Percentiles rank a stretch among this genome's conserved stretches.
Conservation (phyloP, 495 filamentous ascomycete species). For the Penicillium mononematosum region DNA sequence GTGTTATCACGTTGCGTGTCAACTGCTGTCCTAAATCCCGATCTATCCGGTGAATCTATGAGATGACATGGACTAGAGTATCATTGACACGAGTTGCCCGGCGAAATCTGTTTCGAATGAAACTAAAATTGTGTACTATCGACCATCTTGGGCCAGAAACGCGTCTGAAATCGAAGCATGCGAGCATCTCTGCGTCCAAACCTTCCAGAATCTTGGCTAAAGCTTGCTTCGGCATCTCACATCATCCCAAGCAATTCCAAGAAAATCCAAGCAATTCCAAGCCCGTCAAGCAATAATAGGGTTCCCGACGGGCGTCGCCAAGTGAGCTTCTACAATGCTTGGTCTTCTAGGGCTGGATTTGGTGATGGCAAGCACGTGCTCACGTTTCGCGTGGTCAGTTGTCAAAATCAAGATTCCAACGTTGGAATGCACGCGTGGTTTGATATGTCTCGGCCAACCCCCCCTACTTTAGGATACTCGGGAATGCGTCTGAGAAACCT, state of each 20-base stretch:
- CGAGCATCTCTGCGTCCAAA: background rate
- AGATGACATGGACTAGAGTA: background rate
- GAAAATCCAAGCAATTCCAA: background rate
- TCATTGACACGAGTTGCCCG: background rate
- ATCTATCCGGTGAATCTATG: background rate
- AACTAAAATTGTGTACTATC: background rate
- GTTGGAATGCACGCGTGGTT: background rate
- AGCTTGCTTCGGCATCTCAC: constrained; percentile 7
- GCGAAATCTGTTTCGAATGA: background rate
- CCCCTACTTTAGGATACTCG: background rate
- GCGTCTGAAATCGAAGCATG: background rate
- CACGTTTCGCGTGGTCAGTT: constrained; percentile 5
- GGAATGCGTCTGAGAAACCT: background rate
- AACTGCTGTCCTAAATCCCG: background rate
- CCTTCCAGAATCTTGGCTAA: constrained; percentile 10
- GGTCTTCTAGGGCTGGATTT: background rate
- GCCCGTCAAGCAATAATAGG: constrained; percentile 1
- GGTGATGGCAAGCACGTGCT: constrained; percentile 7
- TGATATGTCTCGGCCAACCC: background rate
- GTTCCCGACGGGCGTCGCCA: constrained; percentile 10
- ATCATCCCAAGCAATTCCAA: background rate
- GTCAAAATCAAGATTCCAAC: background rate
- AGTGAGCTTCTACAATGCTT: constrained; percentile 17
- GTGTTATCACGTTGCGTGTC: constrained; percentile 3
- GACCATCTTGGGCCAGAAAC: background rate